These are phyloP conservation scores for Ophiostoma triangulosporum DNA, from an alignment of 2,329 filamentous ascomycete genomes.

Conservation along the genomic window DNA sequence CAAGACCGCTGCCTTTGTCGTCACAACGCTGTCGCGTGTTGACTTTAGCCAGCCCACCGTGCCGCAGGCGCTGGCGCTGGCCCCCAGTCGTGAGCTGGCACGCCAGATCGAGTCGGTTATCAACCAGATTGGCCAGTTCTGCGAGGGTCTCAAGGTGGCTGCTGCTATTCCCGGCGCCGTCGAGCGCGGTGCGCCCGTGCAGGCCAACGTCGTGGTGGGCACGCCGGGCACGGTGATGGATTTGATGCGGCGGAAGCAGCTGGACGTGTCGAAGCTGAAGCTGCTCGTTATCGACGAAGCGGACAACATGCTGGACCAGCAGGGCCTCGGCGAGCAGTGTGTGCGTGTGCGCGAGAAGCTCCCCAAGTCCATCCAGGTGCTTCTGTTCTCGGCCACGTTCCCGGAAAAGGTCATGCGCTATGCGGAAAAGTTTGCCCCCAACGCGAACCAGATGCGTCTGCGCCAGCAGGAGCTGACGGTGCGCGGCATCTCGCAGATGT, in stretches of 20 bases:
- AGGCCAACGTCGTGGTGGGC: constrained; percentile 73
- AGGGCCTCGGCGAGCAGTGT: constrained; percentile 91
- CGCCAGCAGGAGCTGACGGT: constrained; percentile 88
- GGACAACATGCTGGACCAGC: constrained; percentile 96
- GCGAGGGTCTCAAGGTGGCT: constrained; percentile 59
- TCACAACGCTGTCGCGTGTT: constrained; percentile 78
- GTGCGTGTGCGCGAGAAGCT: constrained; percentile 75
- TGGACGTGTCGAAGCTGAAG: constrained; percentile 59
- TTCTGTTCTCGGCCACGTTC: constrained; percentile 92
- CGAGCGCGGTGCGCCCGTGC: constrained; percentile 53
- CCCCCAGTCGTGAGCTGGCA: constrained; percentile 86
- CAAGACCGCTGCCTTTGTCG: constrained; percentile 92
- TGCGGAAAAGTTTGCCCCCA: constrained; percentile 70
- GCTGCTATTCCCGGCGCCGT: constrained; percentile 73
- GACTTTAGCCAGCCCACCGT: constrained; percentile 54
- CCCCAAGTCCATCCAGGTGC: constrained; percentile 63
- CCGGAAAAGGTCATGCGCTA: constrained; percentile 76
- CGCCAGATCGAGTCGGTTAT: constrained; percentile 87
- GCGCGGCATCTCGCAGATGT: constrained; percentile 94
- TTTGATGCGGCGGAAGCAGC: constrained; percentile 60
- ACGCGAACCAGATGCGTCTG: constrained; percentile 75
- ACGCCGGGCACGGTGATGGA: constrained; percentile 91
- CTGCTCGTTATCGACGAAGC: constrained; percentile 91
- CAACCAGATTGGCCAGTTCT: constrained; percentile 69
- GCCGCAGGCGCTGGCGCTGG: constrained; percentile 80